phyloP scores from a whole-genome alignment of 495 filamentous ascomycete genomes.

The Daldinia vernicosa region DNA sequence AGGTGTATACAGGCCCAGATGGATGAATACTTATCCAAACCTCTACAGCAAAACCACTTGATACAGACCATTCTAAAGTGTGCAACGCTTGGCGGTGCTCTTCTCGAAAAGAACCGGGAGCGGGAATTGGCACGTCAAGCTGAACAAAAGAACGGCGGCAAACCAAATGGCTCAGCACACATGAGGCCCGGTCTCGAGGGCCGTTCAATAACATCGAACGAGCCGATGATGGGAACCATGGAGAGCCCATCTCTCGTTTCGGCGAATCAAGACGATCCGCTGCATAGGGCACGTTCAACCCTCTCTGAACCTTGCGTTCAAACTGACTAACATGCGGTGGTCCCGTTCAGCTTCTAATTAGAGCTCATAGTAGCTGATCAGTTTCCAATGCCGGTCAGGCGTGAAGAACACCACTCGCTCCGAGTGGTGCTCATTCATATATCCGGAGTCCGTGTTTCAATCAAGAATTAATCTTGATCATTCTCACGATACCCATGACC shows the following conservation, averaged over 20 bases:
- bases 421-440: conserved; percentile 8
- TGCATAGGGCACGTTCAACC: conserved; percentile 73
- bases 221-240: conserved; percentile 60
- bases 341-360: conserved; percentile 53
- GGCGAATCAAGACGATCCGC: conserved; percentile 70
- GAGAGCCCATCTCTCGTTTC: conserved; percentile 70
- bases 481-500: conserved; percentile 42
- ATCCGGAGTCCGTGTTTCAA: conserved; percentile 29
- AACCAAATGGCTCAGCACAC: conserved; percentile 35
- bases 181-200: conserved; percentile 50
- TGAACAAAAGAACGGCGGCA: conserved; percentile 42
- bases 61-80: conserved; percentile 99
- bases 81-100: conserved; percentile 87
- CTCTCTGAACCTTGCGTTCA: conserved; percentile 51
- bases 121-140: conserved; percentile 54
- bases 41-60: conserved; percentile 96
- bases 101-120: conserved; percentile 73
- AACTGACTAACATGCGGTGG: conserved; percentile 46
- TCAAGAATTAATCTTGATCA: conserved; percentile 34
- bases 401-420: conserved; percentile 5
- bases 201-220: conserved; percentile 71
- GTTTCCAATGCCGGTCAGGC: conserved; percentile 31
- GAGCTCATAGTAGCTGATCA: conserved; percentile 60
- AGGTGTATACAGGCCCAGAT: conserved; percentile 98
- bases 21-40: conserved; percentile 99